Evolutionary conservation across 2,329 filamentous ascomycete species (phyloP).

Genomic region (Pezicula neosporulosa): DNA sequence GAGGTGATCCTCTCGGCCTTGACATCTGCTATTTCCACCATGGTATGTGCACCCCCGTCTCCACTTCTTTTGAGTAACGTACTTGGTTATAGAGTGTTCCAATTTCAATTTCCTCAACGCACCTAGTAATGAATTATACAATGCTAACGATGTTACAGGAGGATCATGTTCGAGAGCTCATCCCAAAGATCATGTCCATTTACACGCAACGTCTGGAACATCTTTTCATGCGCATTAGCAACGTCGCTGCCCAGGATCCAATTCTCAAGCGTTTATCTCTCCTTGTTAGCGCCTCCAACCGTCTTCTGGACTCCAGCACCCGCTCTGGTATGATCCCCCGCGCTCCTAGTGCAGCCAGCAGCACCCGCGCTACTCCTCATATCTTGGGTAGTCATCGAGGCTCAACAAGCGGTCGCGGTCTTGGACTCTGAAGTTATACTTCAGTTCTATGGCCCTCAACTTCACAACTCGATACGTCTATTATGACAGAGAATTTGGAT

Average conservation of each 20-base stretch:
- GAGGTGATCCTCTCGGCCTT: slow-evolving; percentile 57
- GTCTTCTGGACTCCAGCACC: slow-evolving; percentile 23
- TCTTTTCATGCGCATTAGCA: slow-evolving; percentile 47
- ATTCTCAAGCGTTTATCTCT: slow-evolving; percentile 44
- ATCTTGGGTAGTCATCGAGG: not conserved
- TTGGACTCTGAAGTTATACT: not conserved
- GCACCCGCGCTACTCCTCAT: not conserved
- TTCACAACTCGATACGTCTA: not conserved
- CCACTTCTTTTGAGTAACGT: no score
- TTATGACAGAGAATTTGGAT: slow-evolving; percentile 2
- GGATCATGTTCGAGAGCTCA: slow-evolving; percentile 49
- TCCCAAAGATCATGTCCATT: slow-evolving; percentile 53
- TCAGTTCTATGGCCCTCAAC: not conserved
- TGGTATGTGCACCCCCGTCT: slow-evolving; percentile 23
- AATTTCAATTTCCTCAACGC: not conserved
- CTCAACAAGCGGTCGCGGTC: not conserved
- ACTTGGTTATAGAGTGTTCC: no score
- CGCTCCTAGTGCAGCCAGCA: slow-evolving; percentile 1
- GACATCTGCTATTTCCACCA: slow-evolving; percentile 25
- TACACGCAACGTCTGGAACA: slow-evolving; percentile 50
- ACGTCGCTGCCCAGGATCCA: slow-evolving; percentile 42
- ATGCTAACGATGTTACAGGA: slow-evolving; percentile 35
- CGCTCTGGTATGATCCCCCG: slow-evolving; percentile 4
- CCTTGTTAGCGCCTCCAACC: slow-evolving; percentile 34
- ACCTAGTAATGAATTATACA: slow-evolving; percentile 18